Percentiles rank a stretch among this genome's conserved stretches.
These are phyloP conservation scores for Metschnikowia aberdeeniae DNA, from an alignment of 805 yeast species.

Conservation along the genomic window DNA sequence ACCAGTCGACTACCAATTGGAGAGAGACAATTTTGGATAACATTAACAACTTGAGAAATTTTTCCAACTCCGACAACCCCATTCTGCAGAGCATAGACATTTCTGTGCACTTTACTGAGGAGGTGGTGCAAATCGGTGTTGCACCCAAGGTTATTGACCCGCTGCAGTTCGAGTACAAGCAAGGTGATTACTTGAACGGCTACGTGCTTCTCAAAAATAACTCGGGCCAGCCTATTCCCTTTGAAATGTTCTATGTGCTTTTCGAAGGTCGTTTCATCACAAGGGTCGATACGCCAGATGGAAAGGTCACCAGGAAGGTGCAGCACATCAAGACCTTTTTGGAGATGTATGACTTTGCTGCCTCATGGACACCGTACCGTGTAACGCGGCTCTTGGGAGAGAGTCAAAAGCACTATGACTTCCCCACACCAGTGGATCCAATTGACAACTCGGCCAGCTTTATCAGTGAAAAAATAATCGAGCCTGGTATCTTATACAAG, in stretches of 20 bases:
- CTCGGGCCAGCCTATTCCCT: conserved; percentile 41
- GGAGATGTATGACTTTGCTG: conserved; percentile 43
- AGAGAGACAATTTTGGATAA: conserved; percentile 38
- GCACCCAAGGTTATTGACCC: conserved; percentile 27
- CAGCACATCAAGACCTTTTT: conserved; percentile 28
- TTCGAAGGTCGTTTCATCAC: conserved; percentile 48
- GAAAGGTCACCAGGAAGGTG: conserved; percentile 12
- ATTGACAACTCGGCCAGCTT: conserved; percentile 23
- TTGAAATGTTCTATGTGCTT: conserved; percentile 59
- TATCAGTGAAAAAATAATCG: conserved; percentile 17
- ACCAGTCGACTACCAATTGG: conserved; percentile 32
- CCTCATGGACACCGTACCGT: conserved; percentile 43
- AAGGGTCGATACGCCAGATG: conserved; percentile 1
- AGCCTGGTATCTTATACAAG: conserved; percentile 27
- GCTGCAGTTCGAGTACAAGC: conserved; percentile 47
- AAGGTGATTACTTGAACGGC: conserved; percentile 67
- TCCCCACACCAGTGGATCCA: conserved; percentile 21
- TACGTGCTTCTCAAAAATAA: conserved; percentile 40
- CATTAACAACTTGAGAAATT: conserved; percentile 29
- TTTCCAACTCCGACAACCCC: conserved; percentile 26
- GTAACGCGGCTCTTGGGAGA: conserved; percentile 33
- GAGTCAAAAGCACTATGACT: not conserved
- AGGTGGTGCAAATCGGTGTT: conserved; percentile 27
- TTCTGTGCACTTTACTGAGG: conserved; percentile 30
- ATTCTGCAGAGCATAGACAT: conserved; percentile 26